Percentiles rank a stretch among this genome's conserved stretches.
Conservation (phyloP, 1,139 yeast genomes). For the Candida sanyaensis region DNA sequence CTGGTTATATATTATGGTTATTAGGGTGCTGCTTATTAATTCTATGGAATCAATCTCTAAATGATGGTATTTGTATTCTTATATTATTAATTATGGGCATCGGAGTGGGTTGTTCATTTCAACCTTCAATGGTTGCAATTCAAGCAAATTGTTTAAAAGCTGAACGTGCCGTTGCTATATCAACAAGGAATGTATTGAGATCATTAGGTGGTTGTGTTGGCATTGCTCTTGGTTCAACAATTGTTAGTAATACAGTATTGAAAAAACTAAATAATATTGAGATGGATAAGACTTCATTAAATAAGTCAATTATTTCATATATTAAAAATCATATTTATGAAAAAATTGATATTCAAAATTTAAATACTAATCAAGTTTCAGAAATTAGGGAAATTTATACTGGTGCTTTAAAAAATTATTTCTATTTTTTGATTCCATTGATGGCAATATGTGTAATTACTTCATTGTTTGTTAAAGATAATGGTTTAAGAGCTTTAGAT, state of each 20-base stretch:
- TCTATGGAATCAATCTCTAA: constrained; percentile 30
- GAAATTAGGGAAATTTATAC: constrained; percentile 32
- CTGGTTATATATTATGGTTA: constrained; percentile 48
- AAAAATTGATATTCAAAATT: constrained; percentile 16
- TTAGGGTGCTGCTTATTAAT: constrained; percentile 40
- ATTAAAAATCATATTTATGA: constrained; percentile 21
- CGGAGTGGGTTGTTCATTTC: constrained; percentile 38
- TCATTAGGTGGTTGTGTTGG: constrained; percentile 55
- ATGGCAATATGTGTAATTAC: constrained; percentile 39
- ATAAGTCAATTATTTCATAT: constrained; percentile 18
- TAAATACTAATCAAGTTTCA: constrained; percentile 22
- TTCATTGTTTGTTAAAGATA: constrained; percentile 38
- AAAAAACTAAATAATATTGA: constrained; percentile 11
- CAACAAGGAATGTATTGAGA: constrained; percentile 53
- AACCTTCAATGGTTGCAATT: constrained; percentile 52
- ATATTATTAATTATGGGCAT: constrained; percentile 45
- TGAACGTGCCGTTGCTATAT: constrained; percentile 58
- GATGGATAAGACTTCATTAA: constrained; percentile 8
- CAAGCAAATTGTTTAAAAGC: constrained; percentile 53
- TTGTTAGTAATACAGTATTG: constrained; percentile 22
- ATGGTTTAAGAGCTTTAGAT: constrained; percentile 41
- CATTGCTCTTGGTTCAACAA: constrained; percentile 27
- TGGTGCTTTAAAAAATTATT: constrained; percentile 38
- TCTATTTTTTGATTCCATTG: constrained; percentile 42
- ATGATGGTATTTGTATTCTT: constrained; percentile 34